A percentile compares a stretch with the other conserved stretches of the same genome.
Evolutionary conservation across 202 grass and related monocot genomes (phyloP).

Genomic region (Cymbopogon flexuosus): DNA sequence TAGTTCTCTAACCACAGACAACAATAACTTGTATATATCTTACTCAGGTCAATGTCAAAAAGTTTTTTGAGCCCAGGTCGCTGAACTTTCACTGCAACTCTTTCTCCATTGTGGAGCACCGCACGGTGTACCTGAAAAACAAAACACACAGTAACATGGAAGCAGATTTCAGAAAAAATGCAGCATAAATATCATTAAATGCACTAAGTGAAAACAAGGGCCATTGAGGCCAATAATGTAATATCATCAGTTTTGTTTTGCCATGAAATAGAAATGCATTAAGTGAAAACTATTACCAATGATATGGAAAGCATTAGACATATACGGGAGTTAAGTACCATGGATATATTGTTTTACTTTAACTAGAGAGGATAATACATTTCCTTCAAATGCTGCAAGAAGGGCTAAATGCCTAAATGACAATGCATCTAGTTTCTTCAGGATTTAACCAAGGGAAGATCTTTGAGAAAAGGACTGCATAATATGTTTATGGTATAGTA

Average conservation of each 20-base stretch:
- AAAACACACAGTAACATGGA: constrained; percentile 22
- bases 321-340: not conserved
- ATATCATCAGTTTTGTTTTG: constrained; percentile 1
- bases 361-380: not conserved
- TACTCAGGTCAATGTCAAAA: constrained; percentile 98
- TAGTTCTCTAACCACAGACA: not conserved
- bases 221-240: not conserved
- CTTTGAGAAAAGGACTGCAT: not conserved
- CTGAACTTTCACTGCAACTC: constrained; percentile 92
- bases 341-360: not conserved
- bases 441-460: not conserved
- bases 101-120: constrained; percentile 82
- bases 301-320: not conserved
- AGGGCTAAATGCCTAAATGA: not conserved
- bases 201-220: constrained; percentile 9
- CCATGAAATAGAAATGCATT: not conserved
- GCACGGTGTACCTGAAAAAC: constrained; percentile 80
- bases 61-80: constrained; percentile 86
- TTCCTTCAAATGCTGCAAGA: not conserved
- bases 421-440: not conserved
- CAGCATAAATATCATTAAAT: constrained; percentile 16
- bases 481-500: constrained; percentile 20
- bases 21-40: constrained; percentile 29
- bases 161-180: not conserved
- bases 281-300: not conserved